Evolutionary conservation across 805 yeast genomes (phyloP).

Genomic region (Spencermartinsiella europaea): DNA sequence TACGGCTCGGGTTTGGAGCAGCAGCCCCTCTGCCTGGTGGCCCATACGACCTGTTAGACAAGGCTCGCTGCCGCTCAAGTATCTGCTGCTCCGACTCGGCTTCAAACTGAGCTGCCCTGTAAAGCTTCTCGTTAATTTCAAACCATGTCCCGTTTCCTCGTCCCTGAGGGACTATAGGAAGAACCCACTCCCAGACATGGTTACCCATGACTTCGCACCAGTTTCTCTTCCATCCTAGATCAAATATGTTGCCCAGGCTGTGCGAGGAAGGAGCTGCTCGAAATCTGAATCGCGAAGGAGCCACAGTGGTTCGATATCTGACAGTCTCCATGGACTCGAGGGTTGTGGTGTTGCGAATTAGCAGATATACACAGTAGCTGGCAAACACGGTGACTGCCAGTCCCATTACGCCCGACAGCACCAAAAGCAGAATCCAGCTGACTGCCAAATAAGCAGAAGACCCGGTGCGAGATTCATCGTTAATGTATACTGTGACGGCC

Average conservation of each 20-base stretch:
- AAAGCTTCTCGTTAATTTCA: conserved; percentile 29
- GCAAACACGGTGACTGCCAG: conserved; percentile 56
- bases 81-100: conserved; percentile 30
- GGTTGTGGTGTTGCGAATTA: conserved; percentile 68
- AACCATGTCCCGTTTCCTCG: conserved; percentile 35
- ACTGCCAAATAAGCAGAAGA: conserved; percentile 43
- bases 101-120: conserved; percentile 26
- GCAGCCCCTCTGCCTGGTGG: background rate
- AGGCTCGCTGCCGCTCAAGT: conserved; percentile 6
- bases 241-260: conserved; percentile 62
- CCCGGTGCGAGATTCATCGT: conserved; percentile 19
- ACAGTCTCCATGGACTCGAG: conserved; percentile 55
- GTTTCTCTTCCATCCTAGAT: conserved; percentile 60
- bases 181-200: conserved; percentile 58
- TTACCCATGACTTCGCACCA: conserved; percentile 73
- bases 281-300: conserved; percentile 34
- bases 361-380: conserved; percentile 43
- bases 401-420: conserved; percentile 48
- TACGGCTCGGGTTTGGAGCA: background rate
- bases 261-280: conserved; percentile 40
- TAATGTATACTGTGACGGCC: conserved; percentile 19
- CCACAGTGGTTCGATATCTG: conserved; percentile 31
- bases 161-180: conserved; percentile 46
- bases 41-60: background rate
- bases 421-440: conserved; percentile 54